Base-by-base conservation (phyloP, 1,284 basidiomycete species). In the Ustilago trichophora region DNA sequence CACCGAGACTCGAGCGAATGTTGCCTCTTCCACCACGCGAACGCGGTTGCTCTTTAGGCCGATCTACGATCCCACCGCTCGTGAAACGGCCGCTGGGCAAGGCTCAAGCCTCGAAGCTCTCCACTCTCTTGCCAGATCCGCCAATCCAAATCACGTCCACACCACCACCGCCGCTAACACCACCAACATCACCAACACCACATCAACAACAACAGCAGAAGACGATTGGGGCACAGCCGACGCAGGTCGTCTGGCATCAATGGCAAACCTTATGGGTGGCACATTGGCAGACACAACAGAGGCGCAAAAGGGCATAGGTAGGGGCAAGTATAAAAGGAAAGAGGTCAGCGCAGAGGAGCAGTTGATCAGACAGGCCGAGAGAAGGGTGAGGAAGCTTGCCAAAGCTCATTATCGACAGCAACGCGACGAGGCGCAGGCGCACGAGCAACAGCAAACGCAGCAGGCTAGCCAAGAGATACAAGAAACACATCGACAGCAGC, bases 21-120 rank as follows among this genome's bases (percentile, higher is more conserved):
- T 36, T 0, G 1, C 8, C 15, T 65, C 62, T 0, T 38, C 36
- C 0, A 51, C 49, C 0, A 65, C 53, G 6, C 27, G 46, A 5
- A 62, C 34, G 11, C 25, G 67, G 2, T 52, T 70, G 43, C 13
- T 51, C 2, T 62, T 65, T 16, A 9, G 32, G 2, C 67, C 67
- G 3, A 48, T 70, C 31, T 70, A 60, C 57, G 62, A 70, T 31
- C 67, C 62, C 12, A 16, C 21, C 4, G 18, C 45, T n/a, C 36
- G 53, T 12, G n/a, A n/a, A 34, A 57, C 25, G 29, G 35, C 6
- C 11, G 3, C 2, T 16, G 21, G 3, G 21, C 21, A 12, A 26
- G 33, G 1, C 35, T 10, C 0, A 33, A 38, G n/a, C 8, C 44
- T 46, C n/a, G 41, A 37, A 0, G 35, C 35, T 22, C 40, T 64